Conservation (phyloP, 2,329 filamentous ascomycete species). For the Knoxdaviesia proteae region DNA sequence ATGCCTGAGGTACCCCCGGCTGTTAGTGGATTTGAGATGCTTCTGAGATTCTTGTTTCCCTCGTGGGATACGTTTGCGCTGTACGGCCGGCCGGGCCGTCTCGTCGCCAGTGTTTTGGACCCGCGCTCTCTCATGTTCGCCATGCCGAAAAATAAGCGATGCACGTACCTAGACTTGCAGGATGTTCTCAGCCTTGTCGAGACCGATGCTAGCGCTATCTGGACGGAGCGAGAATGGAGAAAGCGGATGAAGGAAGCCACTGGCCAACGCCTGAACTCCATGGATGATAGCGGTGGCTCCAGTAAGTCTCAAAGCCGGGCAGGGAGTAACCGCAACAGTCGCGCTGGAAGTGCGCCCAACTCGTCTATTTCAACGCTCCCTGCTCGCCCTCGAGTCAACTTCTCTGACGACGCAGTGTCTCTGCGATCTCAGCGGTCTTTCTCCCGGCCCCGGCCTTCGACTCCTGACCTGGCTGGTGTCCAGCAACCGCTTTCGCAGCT, state of each 20-base stretch:
- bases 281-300: constrained; percentile 26
- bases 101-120: constrained; percentile 76
- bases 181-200: constrained; percentile 69
- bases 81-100: constrained; percentile 70
- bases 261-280: constrained; percentile 50
- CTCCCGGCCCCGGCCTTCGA: constrained; percentile 9
- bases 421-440: constrained; percentile 31
- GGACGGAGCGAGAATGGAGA: constrained; percentile 81
- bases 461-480: no score
- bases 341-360: constrained; percentile 12
- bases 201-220: constrained; percentile 44
- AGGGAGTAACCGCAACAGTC: constrained; percentile 34
- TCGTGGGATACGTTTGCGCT: constrained; percentile 82
- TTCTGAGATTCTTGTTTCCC: constrained; percentile 80
- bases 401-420: constrained; percentile 31
- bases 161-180: constrained; percentile 75
- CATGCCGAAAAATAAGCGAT: constrained; percentile 72
- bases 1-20: constrained; percentile 93
- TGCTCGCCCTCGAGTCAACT: constrained; percentile 25
- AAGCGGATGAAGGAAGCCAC: constrained; percentile 77
- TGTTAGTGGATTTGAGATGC: constrained; percentile 84
- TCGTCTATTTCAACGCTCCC: constrained; percentile 4
- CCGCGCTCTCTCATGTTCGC: constrained; percentile 91
- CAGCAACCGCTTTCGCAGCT: no score
- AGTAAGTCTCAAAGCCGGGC: constrained; percentile 23